Evolutionary conservation across 2,329 filamentous ascomycete species (phyloP), one percentile per base, ranked within the genome.

Genomic region (Talaromyces pinophilus): DNA sequence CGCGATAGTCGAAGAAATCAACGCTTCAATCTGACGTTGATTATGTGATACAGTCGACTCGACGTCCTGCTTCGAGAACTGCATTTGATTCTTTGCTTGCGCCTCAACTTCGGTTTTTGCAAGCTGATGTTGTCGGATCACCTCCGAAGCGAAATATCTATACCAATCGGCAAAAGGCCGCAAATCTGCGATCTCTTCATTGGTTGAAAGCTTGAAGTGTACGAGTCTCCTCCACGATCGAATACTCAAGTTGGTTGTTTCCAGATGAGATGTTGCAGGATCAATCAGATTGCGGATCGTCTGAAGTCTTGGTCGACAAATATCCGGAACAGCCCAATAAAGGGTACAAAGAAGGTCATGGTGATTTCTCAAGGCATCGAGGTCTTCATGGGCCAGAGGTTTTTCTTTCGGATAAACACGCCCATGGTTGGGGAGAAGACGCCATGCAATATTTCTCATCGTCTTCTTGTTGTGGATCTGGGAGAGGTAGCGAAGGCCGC

Each of bases 321-420:
- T 77, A 33, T 82, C 75, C 30, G 86, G 86, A 44, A 84, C 83
- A 50, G 82, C 82, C 79, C 82, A 87, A 72, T 88, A 88, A 15
- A 89, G 77, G 3, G 84, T 86, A 64, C 83, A 86, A 0, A 89
- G 79, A 17, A 89, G 78, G 70, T 88, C 86, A 69, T 88, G 86
- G 67, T 89, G 86, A 69, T 88, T 89, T 59, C 85, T 82, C 55
- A 88, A 75, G 1, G 86, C 85, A 62, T 85, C 82, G 13, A 88
- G 75, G 68, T 86, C 86, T 65, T 82, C 79, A 63, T 83, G 80
- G 35, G 79, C 79, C 15, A 88, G 73, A 4, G 80, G 75, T 67
- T 84, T 78, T 33, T 88, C 86, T 71, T 88, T 88, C 1, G 82
- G 85, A 72, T 87, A 87, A 5, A 78, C 82, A n/a, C 86, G 83